Evolutionary conservation across 805 yeast genomes (phyloP), one percentile per base, ranked within the genome.

Genomic region (Candida ficus): DNA sequence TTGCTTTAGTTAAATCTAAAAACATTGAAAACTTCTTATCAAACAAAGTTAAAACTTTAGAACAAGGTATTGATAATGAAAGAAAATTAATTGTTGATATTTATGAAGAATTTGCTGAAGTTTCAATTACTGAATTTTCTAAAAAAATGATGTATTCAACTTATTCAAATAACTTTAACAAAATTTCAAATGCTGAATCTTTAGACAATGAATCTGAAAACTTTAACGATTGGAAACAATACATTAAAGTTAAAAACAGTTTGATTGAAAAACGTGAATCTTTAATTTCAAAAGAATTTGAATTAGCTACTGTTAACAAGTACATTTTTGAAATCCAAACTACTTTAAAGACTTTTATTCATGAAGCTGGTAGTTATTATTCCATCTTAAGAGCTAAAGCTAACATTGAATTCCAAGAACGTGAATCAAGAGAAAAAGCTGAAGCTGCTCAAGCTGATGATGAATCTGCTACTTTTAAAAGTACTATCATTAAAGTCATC

Each of bases 61-160:
- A 70, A 31, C 50, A 59, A 4, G 60, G 58, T 7, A 62, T 67
- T 10, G 62, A 67, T 22, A 52, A 54, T 2, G 59, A 67, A 26
- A 69, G 75, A 52, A 56, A 63, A 17, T 57, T 64, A 17, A 71
- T 80, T 28, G 68, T 83, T 39, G 90, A 84, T 47, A 71, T 80
- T 0, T 72, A 80, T 55, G 90, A 83, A 57, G 83, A 83, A 45
- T 84, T 83, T 67, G 79, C 82, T 6, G 89, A 83, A 40, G 73
- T 77, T 7, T 70, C 84, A 22, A 69, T 83, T 40, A 70, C 64
- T 48, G 87, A 82, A 49, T 83, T 80, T 62, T 73, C 83, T 7
- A 73, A 74, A 38, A 72, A 76, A 43, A 69, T 83, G 54, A 71
- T 79, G 38, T 63, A 65, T 17, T 54, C 60, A 1, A 50, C 53